phyloP scores from a whole-genome alignment of 805 yeast genomes.

The Isabelozyma heimii region DNA sequence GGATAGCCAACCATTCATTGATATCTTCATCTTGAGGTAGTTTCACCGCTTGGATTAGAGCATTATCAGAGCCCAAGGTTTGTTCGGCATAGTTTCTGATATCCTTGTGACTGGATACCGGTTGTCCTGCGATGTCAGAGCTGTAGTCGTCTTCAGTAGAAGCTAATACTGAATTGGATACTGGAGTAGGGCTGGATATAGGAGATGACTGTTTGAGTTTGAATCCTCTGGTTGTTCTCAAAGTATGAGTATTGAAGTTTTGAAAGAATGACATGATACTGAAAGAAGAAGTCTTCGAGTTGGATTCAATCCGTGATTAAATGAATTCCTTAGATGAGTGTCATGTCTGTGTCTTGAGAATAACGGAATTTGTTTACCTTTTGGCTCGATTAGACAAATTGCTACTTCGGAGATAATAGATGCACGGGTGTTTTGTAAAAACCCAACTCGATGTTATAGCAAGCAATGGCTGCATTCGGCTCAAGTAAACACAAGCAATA shows the following conservation, averaged over 20 bases:
- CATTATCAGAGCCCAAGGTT: slow-evolving; percentile 89
- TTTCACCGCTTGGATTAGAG: slow-evolving; percentile 87
- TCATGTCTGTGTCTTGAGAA: not conserved
- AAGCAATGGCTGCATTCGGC: no score
- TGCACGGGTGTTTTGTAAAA: slow-evolving; percentile 29
- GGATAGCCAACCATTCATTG: slow-evolving; percentile 95
- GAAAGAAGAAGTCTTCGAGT: slow-evolving; percentile 12
- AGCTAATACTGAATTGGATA: slow-evolving; percentile 33
- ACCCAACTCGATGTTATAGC: no score
- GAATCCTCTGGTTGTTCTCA: slow-evolving; percentile 42
- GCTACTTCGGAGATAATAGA: slow-evolving; percentile 50
- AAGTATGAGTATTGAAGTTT: slow-evolving; percentile 43
- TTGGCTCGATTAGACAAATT: not conserved
- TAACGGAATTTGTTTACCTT: not conserved
- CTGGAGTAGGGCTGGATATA: slow-evolving; percentile 38
- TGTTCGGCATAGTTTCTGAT: slow-evolving; percentile 90
- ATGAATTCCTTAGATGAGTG: not conserved
- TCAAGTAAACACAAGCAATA: no score
- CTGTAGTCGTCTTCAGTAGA: slow-evolving; percentile 9
- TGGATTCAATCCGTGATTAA: no score
- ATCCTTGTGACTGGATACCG: slow-evolving; percentile 60
- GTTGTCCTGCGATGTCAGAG: slow-evolving; percentile 16
- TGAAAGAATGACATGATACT: slow-evolving; percentile 37
- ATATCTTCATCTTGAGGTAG: slow-evolving; percentile 89
- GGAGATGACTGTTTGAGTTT: slow-evolving; percentile 40